Evolutionary conservation across 163 green algal species (phyloP).

Genomic region (Volvox carteri): DNA sequence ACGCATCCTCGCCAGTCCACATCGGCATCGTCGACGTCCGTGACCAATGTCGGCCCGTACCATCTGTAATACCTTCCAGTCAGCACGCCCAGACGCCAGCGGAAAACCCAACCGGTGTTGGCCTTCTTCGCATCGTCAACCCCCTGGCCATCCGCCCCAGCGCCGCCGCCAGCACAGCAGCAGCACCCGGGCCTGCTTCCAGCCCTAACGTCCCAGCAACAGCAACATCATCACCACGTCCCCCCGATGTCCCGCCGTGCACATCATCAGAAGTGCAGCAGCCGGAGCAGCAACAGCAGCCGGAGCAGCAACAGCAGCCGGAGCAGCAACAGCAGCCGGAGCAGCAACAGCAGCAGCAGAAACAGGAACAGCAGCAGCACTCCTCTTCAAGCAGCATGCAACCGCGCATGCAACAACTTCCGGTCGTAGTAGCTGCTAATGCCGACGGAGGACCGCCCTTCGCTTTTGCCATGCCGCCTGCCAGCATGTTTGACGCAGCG

Average conservation of each 20-base stretch:
- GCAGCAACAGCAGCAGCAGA: background rate
- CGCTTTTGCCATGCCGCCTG: background rate
- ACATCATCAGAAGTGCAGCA: no score
- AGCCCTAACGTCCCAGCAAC: no score
- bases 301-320: background rate
- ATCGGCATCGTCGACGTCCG: background rate
- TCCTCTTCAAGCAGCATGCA: background rate
- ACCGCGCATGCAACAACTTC: background rate
- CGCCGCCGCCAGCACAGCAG: background rate
- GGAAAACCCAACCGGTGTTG: background rate
- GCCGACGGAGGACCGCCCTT: background rate
- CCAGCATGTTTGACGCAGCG: conserved; percentile 33
- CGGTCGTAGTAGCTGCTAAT: background rate
- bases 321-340: background rate
- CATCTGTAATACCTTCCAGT: no score
- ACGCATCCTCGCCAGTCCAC: background rate
- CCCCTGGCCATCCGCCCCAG: background rate
- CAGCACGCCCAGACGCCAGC: background rate
- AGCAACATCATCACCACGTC: no score
- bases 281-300: background rate
- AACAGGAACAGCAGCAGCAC: background rate
- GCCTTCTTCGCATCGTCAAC: background rate
- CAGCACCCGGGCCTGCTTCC: background rate
- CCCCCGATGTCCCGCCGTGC: no score
- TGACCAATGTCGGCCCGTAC: background rate